Conservation (phyloP, 202 grass and related monocot genomes). For the Panicum hallii region DNA sequence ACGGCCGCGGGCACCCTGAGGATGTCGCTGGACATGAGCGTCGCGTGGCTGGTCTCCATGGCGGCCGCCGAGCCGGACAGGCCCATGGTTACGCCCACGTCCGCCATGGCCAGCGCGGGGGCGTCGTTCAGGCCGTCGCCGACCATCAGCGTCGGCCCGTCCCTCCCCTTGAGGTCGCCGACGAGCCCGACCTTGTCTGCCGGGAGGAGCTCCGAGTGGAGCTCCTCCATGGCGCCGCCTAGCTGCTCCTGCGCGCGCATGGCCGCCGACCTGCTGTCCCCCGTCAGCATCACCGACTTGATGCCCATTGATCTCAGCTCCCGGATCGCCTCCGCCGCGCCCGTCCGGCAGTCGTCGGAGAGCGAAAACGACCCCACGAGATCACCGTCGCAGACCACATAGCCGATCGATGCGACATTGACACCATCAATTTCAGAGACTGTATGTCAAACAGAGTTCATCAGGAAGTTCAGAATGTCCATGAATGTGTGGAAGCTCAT, state of each 20-base stretch:
- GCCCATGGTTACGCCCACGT: slow-evolving; percentile 83
- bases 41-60: slow-evolving; percentile 78
- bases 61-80: slow-evolving; percentile 76
- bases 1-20: slow-evolving; percentile 61
- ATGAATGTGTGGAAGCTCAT: background rate
- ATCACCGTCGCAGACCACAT: slow-evolving; percentile 57
- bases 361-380: slow-evolving; percentile 59
- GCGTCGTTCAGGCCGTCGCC: slow-evolving; percentile 94
- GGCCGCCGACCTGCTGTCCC: slow-evolving; percentile 74
- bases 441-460: background rate
- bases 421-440: slow-evolving; percentile 34
- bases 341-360: slow-evolving; percentile 71
- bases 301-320: slow-evolving; percentile 69
- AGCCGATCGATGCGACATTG: slow-evolving; percentile 61
- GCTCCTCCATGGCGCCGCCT: slow-evolving; percentile 47
- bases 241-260: slow-evolving; percentile 67
- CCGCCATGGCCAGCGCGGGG: slow-evolving; percentile 68
- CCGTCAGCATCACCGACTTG: slow-evolving; percentile 77
- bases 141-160: slow-evolving; percentile 71
- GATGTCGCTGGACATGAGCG: slow-evolving; percentile 80
- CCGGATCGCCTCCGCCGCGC: slow-evolving; percentile 57
- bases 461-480: background rate
- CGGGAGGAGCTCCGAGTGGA: slow-evolving; percentile 72
- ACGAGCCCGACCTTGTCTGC: slow-evolving; percentile 76
- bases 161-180: slow-evolving; percentile 24